phyloP scores from a whole-genome alignment of 2,329 filamentous ascomycete species.

The Colletotrichum spaethianum region DNA sequence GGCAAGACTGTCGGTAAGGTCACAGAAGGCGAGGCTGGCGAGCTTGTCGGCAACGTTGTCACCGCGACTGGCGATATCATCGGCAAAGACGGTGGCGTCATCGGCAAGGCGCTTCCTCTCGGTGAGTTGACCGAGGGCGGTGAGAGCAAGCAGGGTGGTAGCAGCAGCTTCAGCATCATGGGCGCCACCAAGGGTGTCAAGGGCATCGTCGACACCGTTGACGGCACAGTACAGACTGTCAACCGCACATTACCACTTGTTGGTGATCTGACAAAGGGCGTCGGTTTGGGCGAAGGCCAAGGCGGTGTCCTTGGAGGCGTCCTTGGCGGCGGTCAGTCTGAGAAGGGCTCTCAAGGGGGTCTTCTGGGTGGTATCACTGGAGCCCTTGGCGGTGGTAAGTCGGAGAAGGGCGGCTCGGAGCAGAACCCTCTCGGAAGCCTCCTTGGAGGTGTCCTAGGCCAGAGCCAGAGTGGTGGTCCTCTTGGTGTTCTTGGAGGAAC shows the following conservation, averaged over 20 bases:
- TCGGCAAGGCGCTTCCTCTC: conserved; percentile 56
- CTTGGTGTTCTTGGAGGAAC: conserved; percentile 34
- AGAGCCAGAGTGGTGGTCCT: conserved; percentile 24
- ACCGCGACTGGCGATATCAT: conserved; percentile 54
- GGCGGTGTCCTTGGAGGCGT: conserved; percentile 39
- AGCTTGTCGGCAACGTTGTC: conserved; percentile 58
- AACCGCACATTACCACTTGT: conserved; percentile 42
- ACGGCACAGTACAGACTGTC: conserved; percentile 46
- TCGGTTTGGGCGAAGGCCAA: conserved; percentile 40
- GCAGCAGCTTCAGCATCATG: conserved; percentile 48
- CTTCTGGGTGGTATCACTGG: conserved; percentile 17
- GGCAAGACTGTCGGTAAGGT: conserved; percentile 61
- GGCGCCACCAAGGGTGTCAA: conserved; percentile 48
- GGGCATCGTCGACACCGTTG: conserved; percentile 41
- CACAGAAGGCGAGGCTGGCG: conserved; percentile 56
- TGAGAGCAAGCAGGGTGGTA: conserved; percentile 49
- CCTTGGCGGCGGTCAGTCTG: conserved; percentile 9
- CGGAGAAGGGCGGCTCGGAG: conserved; percentile 17
- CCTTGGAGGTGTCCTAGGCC: conserved; percentile 22
- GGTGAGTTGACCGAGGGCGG: conserved; percentile 58
- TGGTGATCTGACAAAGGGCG: conserved; percentile 41
- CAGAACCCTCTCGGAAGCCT: conserved; percentile 22
- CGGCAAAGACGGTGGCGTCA: conserved; percentile 55
- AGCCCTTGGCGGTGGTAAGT: conserved; percentile 11
- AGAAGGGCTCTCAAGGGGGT: conserved; percentile 16